Evolutionary conservation across 176 grass and related monocot genomes (phyloP).

Genomic region (Pharus latifolius): DNA sequence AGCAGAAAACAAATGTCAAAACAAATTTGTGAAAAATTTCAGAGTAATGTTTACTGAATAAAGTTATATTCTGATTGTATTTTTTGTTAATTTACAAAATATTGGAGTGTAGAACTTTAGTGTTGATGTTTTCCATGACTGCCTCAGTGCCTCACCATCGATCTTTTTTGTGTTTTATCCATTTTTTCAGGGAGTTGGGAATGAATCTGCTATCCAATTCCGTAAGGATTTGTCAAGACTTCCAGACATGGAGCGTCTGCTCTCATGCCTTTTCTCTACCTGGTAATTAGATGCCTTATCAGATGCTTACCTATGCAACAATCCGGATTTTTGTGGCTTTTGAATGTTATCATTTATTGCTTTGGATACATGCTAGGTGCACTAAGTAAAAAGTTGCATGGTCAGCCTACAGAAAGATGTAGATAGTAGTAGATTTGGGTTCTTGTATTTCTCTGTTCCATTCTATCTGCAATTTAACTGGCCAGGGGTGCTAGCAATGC

Average conservation of each 20-base stretch:
- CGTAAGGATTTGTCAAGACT: slow-evolving; percentile 68
- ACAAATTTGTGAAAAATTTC: neutral
- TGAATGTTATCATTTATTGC: slow-evolving; percentile 2
- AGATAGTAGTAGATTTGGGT: too few relatives aligned
- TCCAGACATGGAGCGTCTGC: slow-evolving; percentile 84
- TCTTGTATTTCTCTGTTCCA: too few relatives aligned
- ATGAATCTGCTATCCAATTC: slow-evolving; percentile 46
- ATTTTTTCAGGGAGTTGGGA: slow-evolving; percentile 55
- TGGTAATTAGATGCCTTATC: slow-evolving; percentile 51
- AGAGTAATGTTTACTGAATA: neutral
- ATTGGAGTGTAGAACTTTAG: neutral
- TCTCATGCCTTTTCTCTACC: slow-evolving; percentile 72
- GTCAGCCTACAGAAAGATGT: too few relatives aligned
- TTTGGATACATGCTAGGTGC: too few relatives aligned
- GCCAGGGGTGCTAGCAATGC: too few relatives aligned
- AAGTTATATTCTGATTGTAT: neutral
- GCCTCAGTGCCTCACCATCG: neutral
- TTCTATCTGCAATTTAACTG: too few relatives aligned
- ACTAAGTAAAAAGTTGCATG: too few relatives aligned
- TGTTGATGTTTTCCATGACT: slow-evolving; percentile 5
- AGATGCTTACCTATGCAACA: slow-evolving; percentile 2
- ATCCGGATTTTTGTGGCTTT: neutral
- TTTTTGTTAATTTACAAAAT: neutral
- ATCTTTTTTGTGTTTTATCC: slow-evolving; percentile 2
- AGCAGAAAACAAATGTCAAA: slow-evolving; percentile 1